Evolutionary conservation across 1,139 yeast species (phyloP).

Genomic region (Pichia sp.): DNA sequence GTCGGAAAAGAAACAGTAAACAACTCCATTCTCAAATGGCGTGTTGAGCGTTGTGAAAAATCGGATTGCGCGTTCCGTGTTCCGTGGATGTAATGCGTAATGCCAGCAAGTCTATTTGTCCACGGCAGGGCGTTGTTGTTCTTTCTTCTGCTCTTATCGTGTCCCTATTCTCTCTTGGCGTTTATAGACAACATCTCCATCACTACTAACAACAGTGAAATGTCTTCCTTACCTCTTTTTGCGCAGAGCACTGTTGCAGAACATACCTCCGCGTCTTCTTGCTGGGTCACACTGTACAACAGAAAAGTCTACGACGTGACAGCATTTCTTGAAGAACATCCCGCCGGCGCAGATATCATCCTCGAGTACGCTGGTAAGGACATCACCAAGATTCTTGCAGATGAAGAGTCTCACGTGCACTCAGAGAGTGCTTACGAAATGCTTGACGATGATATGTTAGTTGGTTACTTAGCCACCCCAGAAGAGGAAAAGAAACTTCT

Average conservation of each 20-base stretch:
- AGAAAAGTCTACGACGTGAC: constrained; percentile 83
- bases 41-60: too few species aligned
- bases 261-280: constrained; percentile 48
- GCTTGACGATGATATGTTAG: constrained; percentile 65
- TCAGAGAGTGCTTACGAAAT: constrained; percentile 85
- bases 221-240: constrained; percentile 32
- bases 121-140: too few species aligned
- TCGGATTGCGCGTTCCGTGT: too few species aligned
- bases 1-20: too few species aligned
- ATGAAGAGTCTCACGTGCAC: constrained; percentile 61
- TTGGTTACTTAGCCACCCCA: constrained; percentile 55
- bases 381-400: constrained; percentile 72
- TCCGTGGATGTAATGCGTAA: too few species aligned
- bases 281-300: constrained; percentile 73
- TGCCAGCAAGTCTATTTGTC: too few species aligned
- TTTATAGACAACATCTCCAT: too few species aligned
- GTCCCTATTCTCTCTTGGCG: too few species aligned
- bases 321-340: constrained; percentile 72
- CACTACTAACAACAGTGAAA: too few species aligned
- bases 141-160: too few species aligned
- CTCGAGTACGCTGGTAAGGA: constrained; percentile 79
- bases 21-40: too few species aligned
- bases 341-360: constrained; percentile 77
- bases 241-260: constrained; percentile 36
- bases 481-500: constrained; percentile 54